phyloP scores from a whole-genome alignment of 129 eudicot genomes.

The Heracleum sosnowskyi region DNA sequence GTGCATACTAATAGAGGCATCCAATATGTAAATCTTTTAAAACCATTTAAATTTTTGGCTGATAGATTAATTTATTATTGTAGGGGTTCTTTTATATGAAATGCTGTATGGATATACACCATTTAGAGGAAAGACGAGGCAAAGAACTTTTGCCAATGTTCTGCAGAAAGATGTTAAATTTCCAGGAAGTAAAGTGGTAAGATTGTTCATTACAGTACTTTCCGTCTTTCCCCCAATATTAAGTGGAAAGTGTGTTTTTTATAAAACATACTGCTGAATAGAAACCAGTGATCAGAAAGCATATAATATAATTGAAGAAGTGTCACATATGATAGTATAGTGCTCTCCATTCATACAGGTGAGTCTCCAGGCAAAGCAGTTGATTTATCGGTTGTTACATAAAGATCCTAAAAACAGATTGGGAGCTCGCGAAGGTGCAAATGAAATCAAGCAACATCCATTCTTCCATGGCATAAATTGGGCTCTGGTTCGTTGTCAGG shows the following conservation, averaged over 20 bases:
- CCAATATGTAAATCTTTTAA: neutral
- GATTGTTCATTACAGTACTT: slow-evolving; percentile 3
- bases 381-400: slow-evolving; percentile 78
- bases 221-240: neutral
- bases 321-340: neutral
- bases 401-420: slow-evolving; percentile 86
- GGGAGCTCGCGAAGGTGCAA: slow-evolving; percentile 92
- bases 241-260: neutral
- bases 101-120: slow-evolving; percentile 97
- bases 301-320: neutral
- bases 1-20: neutral
- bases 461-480: slow-evolving; percentile 87
- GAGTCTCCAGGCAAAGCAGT: slow-evolving; percentile 78
- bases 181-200: slow-evolving; percentile 68
- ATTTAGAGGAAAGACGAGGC: slow-evolving; percentile 98
- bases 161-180: slow-evolving; percentile 87
- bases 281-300: neutral
- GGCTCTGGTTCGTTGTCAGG: slow-evolving; percentile 95
- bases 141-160: slow-evolving; percentile 86
- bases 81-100: slow-evolving; percentile 85
- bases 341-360: slow-evolving; percentile 35
- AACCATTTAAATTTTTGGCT: neutral
- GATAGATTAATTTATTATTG: slow-evolving; percentile 10
- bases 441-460: slow-evolving; percentile 89
- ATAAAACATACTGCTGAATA: neutral